Percentiles rank a stretch among this genome's conserved stretches.
Evolutionary conservation across 2,329 filamentous ascomycete species (phyloP).

Genomic region (Pseudogymnoascus pannorum): DNA sequence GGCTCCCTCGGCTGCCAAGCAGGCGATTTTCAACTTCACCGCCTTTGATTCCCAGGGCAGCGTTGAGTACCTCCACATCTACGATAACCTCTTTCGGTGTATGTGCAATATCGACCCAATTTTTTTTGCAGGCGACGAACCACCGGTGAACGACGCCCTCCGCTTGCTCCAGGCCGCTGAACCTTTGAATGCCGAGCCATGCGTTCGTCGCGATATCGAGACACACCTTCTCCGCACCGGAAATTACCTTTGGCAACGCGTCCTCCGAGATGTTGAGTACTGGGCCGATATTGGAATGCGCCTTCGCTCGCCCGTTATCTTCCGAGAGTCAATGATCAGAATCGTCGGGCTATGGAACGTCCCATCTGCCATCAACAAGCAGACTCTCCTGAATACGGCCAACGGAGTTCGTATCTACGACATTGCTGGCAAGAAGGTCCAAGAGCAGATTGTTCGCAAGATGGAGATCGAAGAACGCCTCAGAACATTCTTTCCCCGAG

Average conservation of each 20-base stretch:
- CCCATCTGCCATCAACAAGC: slow-evolving; percentile 13
- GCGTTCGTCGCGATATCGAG: slow-evolving; percentile 20
- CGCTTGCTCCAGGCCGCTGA: slow-evolving; percentile 21
- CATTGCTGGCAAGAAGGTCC: slow-evolving; percentile 18
- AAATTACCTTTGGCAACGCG: slow-evolving; percentile 21
- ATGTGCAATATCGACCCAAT: slow-evolving; percentile 18
- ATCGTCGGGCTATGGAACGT: slow-evolving; percentile 20
- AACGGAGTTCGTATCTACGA: slow-evolving; percentile 12
- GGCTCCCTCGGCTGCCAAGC: neutral
- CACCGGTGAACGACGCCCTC: slow-evolving; percentile 18
- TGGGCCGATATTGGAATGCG: slow-evolving; percentile 23
- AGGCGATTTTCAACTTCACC: slow-evolving; percentile 11
- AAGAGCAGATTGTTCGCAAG: slow-evolving; percentile 20
- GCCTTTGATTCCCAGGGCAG: slow-evolving; percentile 9
- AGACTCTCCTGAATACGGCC: slow-evolving; percentile 2
- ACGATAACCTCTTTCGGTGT: slow-evolving; percentile 26
- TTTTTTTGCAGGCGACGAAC: slow-evolving; percentile 12
- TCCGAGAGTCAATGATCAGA: slow-evolving; percentile 25
- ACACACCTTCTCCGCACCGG: slow-evolving; percentile 21
- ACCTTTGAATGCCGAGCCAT: slow-evolving; percentile 14
- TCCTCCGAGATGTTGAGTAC: slow-evolving; percentile 15
- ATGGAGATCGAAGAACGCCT: slow-evolving; percentile 19
- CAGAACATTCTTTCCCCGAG: slow-evolving; percentile 19
- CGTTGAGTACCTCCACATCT: slow-evolving; percentile 16
- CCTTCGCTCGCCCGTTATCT: slow-evolving; percentile 24